Evolutionary conservation across 768 basidiomycete genomes (phyloP).

Genomic region (Hygrophorus pudorinus): DNA sequence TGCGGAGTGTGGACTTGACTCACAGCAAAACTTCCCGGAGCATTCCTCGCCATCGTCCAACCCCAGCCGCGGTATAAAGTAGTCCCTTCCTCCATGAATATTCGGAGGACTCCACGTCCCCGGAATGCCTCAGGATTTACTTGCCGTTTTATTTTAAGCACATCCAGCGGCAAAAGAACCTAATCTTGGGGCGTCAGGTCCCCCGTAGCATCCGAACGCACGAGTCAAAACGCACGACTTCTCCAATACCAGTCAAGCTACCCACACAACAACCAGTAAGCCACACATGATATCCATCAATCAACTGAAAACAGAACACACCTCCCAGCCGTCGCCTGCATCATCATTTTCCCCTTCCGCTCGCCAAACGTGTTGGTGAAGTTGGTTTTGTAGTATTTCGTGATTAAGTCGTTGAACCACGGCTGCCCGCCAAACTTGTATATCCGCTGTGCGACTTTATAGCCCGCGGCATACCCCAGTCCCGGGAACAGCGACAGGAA

Average conservation of each 20-base stretch:
- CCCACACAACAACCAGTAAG: not conserved
- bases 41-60: conserved; percentile 98
- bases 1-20: conserved; percentile 15
- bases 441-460: conserved; percentile 88
- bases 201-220: not conserved
- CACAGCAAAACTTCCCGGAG: conserved; percentile 91
- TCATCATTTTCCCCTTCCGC: conserved; percentile 91
- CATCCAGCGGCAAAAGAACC: conserved; percentile 94
- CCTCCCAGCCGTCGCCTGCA: conserved; percentile 93
- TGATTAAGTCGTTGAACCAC: conserved; percentile 90
- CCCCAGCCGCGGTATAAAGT: conserved; percentile 96
- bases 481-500: conserved; percentile 95
- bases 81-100: conserved; percentile 87
- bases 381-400: conserved; percentile 65
- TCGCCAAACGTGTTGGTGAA: conserved; percentile 87
- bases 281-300: too few species aligned
- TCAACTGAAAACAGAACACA: conserved; percentile 22
- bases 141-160: conserved; percentile 97
- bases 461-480: conserved; percentile 95
- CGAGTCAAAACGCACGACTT: conserved; percentile 56
- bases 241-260: conserved; percentile 78
- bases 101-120: conserved; percentile 81
- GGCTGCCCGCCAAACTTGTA: conserved; percentile 99
- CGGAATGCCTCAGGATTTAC: conserved; percentile 98
- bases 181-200: conserved; percentile 14